Percentiles rank a stretch among this genome's conserved stretches.
phyloP scores from a whole-genome alignment of 805 yeast species.

The Myxozyma lipomycoides region DNA sequence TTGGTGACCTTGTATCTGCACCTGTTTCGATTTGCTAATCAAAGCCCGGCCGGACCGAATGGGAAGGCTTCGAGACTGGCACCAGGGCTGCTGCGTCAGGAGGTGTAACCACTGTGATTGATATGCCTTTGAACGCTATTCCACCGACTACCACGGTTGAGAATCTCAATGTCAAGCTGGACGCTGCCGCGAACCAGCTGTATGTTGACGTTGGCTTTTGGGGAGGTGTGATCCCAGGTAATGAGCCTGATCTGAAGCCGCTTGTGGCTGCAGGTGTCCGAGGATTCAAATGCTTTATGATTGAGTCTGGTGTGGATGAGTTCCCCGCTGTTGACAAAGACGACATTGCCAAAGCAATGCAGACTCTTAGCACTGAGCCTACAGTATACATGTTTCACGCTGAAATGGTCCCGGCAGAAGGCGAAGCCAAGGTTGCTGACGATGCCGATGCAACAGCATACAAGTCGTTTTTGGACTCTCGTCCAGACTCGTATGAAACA shows the following conservation, averaged over 20 bases:
- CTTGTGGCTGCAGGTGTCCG: constrained; percentile 81
- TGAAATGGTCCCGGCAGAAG: constrained; percentile 63
- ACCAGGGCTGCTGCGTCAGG: constrained; percentile 93
- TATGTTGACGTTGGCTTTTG: constrained; percentile 95
- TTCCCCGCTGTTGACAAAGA: constrained; percentile 73
- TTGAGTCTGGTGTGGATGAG: constrained; percentile 94
- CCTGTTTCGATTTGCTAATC: not conserved
- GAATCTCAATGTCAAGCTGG: constrained; percentile 68
- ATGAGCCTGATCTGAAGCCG: constrained; percentile 64
- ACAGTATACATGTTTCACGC: constrained; percentile 91
- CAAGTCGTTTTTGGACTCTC: constrained; percentile 68
- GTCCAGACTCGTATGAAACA: constrained; percentile 86
- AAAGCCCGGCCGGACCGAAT: constrained; percentile 88
- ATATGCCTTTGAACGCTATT: constrained; percentile 93
- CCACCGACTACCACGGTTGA: constrained; percentile 89
- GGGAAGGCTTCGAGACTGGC: constrained; percentile 98
- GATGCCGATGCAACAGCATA: constrained; percentile 42
- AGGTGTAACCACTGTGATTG: constrained; percentile 92
- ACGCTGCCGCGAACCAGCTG: constrained; percentile 74
- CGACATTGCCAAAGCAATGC: constrained; percentile 66
- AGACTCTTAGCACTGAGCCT: constrained; percentile 53
- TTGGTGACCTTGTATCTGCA: not conserved
- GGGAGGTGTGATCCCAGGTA: constrained; percentile 91
- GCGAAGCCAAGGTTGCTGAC: constrained; percentile 22
- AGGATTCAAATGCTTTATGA: constrained; percentile 89